Evolutionary conservation across 2,329 filamentous ascomycete species (phyloP).

Genomic region (Fusarium oxysporum): DNA sequence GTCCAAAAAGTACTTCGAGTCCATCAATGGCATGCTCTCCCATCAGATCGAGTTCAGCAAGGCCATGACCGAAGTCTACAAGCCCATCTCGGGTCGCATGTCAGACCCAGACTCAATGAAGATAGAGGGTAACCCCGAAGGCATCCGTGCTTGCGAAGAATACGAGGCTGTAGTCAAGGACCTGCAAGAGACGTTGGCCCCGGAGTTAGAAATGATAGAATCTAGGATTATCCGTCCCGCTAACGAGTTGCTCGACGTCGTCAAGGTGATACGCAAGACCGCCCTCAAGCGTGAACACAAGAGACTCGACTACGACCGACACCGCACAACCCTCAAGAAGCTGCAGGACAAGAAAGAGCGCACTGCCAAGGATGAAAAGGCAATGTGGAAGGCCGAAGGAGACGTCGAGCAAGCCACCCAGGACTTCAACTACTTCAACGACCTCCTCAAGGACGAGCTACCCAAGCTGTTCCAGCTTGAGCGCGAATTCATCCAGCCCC

Average conservation of each 20-base stretch:
- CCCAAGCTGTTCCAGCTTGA: constrained; percentile 92
- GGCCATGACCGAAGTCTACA: constrained; percentile 96
- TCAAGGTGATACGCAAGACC: constrained; percentile 94
- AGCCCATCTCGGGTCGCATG: constrained; percentile 94
- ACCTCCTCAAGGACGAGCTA: constrained; percentile 94
- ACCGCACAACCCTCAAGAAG: constrained; percentile 86
- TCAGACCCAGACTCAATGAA: constrained; percentile 90
- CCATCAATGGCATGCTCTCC: constrained; percentile 96
- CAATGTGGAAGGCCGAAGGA: constrained; percentile 93
- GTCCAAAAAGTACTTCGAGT: constrained; percentile 95
- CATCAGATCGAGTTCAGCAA: constrained; percentile 99
- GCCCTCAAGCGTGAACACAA: constrained; percentile 94
- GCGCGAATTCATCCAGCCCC: constrained; percentile 92
- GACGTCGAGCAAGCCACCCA: constrained; percentile 92
- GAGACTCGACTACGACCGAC: constrained; percentile 94
- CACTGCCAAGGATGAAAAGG: constrained; percentile 95
- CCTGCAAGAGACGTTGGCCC: constrained; percentile 85
- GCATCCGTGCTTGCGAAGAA: constrained; percentile 94
- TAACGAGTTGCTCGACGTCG: constrained; percentile 91
- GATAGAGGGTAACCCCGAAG: constrained; percentile 88
- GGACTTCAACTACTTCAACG: constrained; percentile 98
- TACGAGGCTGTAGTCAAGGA: constrained; percentile 93
- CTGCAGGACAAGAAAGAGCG: constrained; percentile 98
- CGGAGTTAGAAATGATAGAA: constrained; percentile 98
- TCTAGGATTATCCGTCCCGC: constrained; percentile 89